Base-by-base conservation (phyloP, 164 flowering plant species). In the Vitis cinerea region DNA sequence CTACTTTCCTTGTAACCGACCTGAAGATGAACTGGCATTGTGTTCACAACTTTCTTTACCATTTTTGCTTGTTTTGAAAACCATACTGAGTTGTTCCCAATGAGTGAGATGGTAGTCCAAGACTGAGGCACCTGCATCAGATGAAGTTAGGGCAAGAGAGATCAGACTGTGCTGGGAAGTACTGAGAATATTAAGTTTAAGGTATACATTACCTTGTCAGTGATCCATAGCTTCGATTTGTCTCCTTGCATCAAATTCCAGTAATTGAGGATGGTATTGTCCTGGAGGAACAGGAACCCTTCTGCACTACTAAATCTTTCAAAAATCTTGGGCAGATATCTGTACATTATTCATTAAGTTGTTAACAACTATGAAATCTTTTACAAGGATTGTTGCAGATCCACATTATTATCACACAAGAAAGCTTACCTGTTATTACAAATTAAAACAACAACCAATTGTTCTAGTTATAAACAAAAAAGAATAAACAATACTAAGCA, bases 71-170 rank as follows among this genome's bases (percentile, higher is more conserved):
- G 56, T n/a, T 53, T 53, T 53, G 56, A 11, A 53, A 53, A 53
- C 56, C 56, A 53, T 53, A n/a, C n/a, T 2, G 56, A 53, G n/a
- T 53, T n/a, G 5, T 53, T 53, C 56, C 56, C 56, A 53, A 5
- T 53, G 56, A 53, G 14, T 53, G 56, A 53, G 56, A 53, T n/a
- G n/a, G 56, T 53, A 53, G 56, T 53, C 56, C 56, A 53, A 53
- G n/a, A 11, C 56, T 13, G 56, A 53, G 56, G 56, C 56, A 53
- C 56, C 56, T 53, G 15, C 56, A 53, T 13, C 9, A 53, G 56
- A 53, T 10, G 10, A 12, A 53, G 5, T 10, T 14, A 53, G 56
- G n/a, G n/a, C 14, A n/a, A 53, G 56, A 14, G 17, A 53, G 56
- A 53, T 37, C 44, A 37, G 56, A 53, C n/a, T 13, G 16, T 13